Evolutionary conservation across 2,329 filamentous ascomycete genomes (phyloP), one percentile per base, ranked within the genome.

Genomic region (Lecanicillium sp.): DNA sequence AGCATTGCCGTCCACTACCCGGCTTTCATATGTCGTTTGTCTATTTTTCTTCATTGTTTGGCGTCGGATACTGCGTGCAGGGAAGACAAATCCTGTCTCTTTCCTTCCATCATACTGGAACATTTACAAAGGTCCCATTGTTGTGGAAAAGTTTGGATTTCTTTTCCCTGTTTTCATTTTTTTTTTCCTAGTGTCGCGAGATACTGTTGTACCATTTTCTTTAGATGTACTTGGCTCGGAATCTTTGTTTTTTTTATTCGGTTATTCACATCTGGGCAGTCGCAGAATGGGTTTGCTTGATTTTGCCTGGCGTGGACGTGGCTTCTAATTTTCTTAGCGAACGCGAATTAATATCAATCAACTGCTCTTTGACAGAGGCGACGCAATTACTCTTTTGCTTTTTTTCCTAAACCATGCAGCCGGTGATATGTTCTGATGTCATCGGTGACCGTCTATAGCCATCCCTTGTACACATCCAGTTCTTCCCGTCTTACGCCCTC

Each of bases 401-500:
- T 43, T 43, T 43, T 8, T 21, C 14, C 27, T 36, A 7, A 29
- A 12, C 12, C 7, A 12, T 29, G 26, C 26, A 29, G 26, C 26
- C 26, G 7, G 26, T 29, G 26, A 29, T 12, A 29, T 7, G 7
- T 12, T 29, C 33, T 36, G 17, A 42, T n/a, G n/a, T n/a, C n/a
- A n/a, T n/a, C n/a, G n/a, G n/a, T n/a, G n/a, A n/a, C n/a, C 36
- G 5, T 20, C 20, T 39, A 39, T 12, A 74, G 52, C 74, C 74
- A 77, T 4, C 66, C 68, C 1, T 63, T 58, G 53, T 76, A 78
- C 12, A 65, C 57, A 14, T 62, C 59, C 48, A 70, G 51, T 39
- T 66, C 62, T 60, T 82, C 78, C 29, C 56, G 56, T 52, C 73
- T 67, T 19, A 69, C 76, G 0, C 87, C 87, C 54, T 87, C 79